phyloP scores from a whole-genome alignment of 23 red algal species.

The Gracilaria domingensis region DNA sequence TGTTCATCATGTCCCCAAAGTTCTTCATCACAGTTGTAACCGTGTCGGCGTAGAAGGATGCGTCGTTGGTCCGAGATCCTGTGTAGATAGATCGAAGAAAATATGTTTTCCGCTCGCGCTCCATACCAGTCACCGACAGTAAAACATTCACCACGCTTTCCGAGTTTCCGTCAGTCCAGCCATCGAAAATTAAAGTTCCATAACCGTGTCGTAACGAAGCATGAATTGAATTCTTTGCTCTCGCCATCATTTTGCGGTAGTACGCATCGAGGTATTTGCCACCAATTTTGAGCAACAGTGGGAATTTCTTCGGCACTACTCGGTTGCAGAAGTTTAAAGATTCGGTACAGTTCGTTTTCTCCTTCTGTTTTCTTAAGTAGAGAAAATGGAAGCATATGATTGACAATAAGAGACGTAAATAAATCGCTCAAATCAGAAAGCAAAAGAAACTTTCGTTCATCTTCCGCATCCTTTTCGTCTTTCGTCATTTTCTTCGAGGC shows the following conservation, averaged over 20 bases:
- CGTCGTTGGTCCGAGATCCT: not conserved
- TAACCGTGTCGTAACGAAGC: not conserved
- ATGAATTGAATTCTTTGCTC: not conserved
- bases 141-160: constrained; percentile 6
- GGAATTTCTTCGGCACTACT: not conserved
- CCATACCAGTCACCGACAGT: not conserved
- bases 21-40: not conserved
- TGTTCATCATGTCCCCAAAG: no score
- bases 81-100: not conserved
- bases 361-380: not conserved
- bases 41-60: not conserved
- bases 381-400: not conserved
- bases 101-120: not conserved
- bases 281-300: not conserved
- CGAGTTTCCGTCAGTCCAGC: not conserved
- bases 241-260: not conserved
- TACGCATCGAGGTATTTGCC: not conserved
- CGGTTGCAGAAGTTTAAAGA: not conserved
- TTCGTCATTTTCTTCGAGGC: not conserved
- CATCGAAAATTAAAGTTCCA: not conserved
- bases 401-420: not conserved
- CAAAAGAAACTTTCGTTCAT: not conserved
- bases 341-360: not conserved
- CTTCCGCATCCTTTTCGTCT: not conserved
- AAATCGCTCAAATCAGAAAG: not conserved